Base-by-base conservation (phyloP, 257 asterid genomes). In the Euphrasia confusa region DNA sequence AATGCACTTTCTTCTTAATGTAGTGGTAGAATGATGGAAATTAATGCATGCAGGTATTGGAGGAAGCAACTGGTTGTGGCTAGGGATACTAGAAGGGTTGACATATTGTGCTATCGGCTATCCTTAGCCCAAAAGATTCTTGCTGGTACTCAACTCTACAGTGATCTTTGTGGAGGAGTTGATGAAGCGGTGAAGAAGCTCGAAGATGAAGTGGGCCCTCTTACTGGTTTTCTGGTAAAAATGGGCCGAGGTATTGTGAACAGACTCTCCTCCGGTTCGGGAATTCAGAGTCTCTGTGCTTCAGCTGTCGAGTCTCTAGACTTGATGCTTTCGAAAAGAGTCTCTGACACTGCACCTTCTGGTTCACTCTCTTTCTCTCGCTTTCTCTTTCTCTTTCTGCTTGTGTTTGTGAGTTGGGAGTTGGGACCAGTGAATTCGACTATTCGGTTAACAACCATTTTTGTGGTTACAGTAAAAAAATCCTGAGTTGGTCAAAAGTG, bases 171-270 rank as follows among this genome's bases (percentile, higher is more conserved):
- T 58, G 83, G 62, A 28, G 72, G 78, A 60, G 50, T 83, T 3
- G 89, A 80, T 53, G 89, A 81, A 75, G 87, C 95, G 26, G 90
- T 84, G 40, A 64, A 74, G 37, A 78, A 66, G 69, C 95, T 92
- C 33, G 99, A 89, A 81, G 80, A 74, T 39, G 99, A 92, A 24
- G 84, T 86, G 15, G 99, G 99, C 7, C 95, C 91, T 24, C 75
- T 89, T 57, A 86, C 99, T 14, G 99, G 96, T 70, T 78, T 84
- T 65, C 99, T 96, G 4, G 91, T 86, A 33, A 92, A 89, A 82
- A 92, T 63, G 68, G 99, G 96, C 12, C 76, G 99, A 69, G 96
- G 99, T 56, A 92, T 92, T 40, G 99, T 92, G 56, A 92, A 92
- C 79, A 80, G 97, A 84, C 93, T 92, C 61, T 84, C 97, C 5